Evolutionary conservation across 805 yeast species (phyloP).

Genomic region (Candida fluviatilis): DNA sequence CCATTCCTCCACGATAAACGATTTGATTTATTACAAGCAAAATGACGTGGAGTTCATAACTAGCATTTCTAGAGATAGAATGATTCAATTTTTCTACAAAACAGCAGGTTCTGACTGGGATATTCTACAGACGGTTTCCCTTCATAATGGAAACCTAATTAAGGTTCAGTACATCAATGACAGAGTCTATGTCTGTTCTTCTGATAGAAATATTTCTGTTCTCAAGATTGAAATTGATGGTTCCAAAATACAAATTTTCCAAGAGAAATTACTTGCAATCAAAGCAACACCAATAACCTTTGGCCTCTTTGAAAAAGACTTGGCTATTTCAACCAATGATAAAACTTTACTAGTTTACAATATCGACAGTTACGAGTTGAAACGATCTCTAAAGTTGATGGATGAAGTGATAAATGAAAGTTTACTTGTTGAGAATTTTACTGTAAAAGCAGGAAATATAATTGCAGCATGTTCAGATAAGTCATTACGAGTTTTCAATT

Average conservation of each 20-base stretch:
- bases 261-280: constrained; percentile 46
- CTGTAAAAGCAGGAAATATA: constrained; percentile 25
- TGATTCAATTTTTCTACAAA: constrained; percentile 50
- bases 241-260: constrained; percentile 15
- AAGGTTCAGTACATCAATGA: constrained; percentile 28
- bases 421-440: constrained; percentile 42
- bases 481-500: constrained; percentile 48
- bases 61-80: constrained; percentile 57
- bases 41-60: constrained; percentile 28
- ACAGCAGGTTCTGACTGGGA: constrained; percentile 35
- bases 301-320: constrained; percentile 30
- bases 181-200: constrained; percentile 49
- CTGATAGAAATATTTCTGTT: constrained; percentile 57
- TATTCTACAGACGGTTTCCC: constrained; percentile 54
- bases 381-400: constrained; percentile 37
- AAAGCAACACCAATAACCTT: constrained; percentile 50
- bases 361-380: constrained; percentile 27
- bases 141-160: constrained; percentile 52
- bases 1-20: constrained; percentile 51
- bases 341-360: constrained; percentile 42
- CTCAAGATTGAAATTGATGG: constrained; percentile 36
- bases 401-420: constrained; percentile 38
- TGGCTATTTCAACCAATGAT: constrained; percentile 52
- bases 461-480: constrained; percentile 52
- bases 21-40: constrained; percentile 32